phyloP scores from a whole-genome alignment of 176 grass and related monocot genomes.

The Urochloa ruziziensis region DNA sequence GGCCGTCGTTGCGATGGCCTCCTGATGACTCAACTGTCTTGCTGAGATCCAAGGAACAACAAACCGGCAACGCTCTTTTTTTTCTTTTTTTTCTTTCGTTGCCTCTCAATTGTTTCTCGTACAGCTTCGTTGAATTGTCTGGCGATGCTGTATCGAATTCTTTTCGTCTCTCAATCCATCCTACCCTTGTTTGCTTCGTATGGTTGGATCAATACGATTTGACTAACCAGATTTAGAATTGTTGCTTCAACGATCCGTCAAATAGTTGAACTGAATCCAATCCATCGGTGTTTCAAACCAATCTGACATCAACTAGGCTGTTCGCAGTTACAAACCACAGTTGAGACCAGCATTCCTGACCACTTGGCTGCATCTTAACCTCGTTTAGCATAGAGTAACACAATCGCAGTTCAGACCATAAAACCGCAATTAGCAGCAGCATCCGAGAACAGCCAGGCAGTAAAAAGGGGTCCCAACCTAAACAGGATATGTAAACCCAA shows the following conservation, averaged over 20 bases:
- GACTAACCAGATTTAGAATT: neutral
- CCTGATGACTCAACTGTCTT: constrained; percentile 54
- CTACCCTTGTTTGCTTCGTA: neutral
- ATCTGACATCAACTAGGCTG: no score
- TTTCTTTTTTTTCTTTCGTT: neutral
- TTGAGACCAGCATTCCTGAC: neutral
- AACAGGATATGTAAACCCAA: neutral
- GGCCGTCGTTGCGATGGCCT: constrained; percentile 29
- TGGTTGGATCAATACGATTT: neutral
- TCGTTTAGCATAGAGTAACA: neutral
- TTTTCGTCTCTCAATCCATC: no score
- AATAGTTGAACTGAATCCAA: neutral
- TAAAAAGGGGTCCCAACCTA: no score
- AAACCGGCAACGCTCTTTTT: neutral
- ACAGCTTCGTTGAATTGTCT: no score
- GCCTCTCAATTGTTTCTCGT: neutral
- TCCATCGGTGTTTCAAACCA: no score
- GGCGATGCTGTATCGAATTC: neutral
- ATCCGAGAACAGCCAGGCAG: no score
- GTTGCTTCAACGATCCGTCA: neutral
- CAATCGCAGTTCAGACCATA: neutral
- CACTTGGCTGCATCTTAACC: neutral
- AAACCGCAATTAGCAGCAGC: neutral
- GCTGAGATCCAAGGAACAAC: constrained; percentile 42
- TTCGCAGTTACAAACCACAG: neutral